Base-by-base conservation (phyloP, 495 filamentous ascomycete genomes). In the Lasiosphaeriaceae sp. region DNA sequence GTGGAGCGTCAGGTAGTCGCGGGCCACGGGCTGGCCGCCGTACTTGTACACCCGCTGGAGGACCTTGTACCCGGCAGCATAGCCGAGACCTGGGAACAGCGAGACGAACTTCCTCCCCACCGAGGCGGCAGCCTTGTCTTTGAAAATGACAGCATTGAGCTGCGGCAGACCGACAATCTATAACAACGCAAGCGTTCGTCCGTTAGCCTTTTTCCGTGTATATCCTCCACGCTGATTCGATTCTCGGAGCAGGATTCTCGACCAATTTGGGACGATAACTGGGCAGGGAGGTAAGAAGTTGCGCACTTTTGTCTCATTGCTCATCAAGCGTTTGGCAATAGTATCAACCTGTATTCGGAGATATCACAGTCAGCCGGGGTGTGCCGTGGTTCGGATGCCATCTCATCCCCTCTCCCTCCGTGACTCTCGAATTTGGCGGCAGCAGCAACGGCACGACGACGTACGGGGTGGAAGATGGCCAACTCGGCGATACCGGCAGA, bases 21-120 rank as follows among this genome's bases (percentile, higher is more conserved):
- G 86, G 2, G 87, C 92, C 66, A 97, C 93, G 9, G 94, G 94
- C 80, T 99, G 94, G 52, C 94, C 94, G 57, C 94, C 94, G 69
- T 96, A 99, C 76, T 99, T 99, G 81, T 99, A 99, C 67, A 99
- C 85, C 65, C 94, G 81, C 81, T 99, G 94, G 53, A 96, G 83
- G 61, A 94, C 89, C 84, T 99, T 99, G 78, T 99, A 99, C 52
- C 93, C 91, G 51, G 94, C 94, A 26, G 94, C 94, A 69, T 97
- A 99, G 61, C 94, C 94, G 44, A 99, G 80, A 60, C 94, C 94
- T 41, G 94, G 94, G 75, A 99, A 99, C 24, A 99, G 79, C 26
- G 94, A 96, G 69, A 96, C 85, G 74, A 97, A 96, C 68, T 96
- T 96, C 57, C 78, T 78, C 21, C 77, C 80, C 7, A 81, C 60